phyloP scores from a whole-genome alignment of 2,329 filamentous ascomycete species.

The Aspergillus versicolor region DNA sequence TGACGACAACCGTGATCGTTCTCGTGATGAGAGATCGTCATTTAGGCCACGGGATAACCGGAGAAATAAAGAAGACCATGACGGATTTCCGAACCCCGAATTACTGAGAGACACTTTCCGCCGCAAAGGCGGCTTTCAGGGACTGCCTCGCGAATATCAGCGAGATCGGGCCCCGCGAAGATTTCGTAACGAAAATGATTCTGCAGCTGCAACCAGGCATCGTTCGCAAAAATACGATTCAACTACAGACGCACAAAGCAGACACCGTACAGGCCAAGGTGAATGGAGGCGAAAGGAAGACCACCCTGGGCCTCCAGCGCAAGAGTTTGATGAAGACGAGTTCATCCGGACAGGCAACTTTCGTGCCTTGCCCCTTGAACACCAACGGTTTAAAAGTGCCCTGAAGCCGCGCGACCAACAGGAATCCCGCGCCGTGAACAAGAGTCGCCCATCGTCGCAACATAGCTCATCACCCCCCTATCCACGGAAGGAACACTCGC shows the following conservation, averaged over 20 bases:
- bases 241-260: background rate
- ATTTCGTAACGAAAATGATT: background rate
- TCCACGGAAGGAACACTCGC: background rate
- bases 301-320: background rate
- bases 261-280: background rate
- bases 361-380: slow-evolving; percentile 23
- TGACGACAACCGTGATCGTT: background rate
- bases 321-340: slow-evolving; percentile 26
- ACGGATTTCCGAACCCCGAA: background rate
- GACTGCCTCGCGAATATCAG: background rate
- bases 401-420: background rate
- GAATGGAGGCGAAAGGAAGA: background rate
- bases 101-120: background rate
- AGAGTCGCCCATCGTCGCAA: background rate
- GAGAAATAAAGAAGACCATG: background rate
- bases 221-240: background rate
- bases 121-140: background rate
- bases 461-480: background rate
- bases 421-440: background rate
- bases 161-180: background rate
- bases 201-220: background rate
- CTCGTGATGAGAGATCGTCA: background rate
- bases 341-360: slow-evolving; percentile 34
- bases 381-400: slow-evolving; percentile 15
- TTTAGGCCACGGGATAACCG: background rate